Percentiles rank a stretch among this genome's conserved stretches.
Evolutionary conservation across 106 monocot species (phyloP).

Genomic region (Allium fistulosum): DNA sequence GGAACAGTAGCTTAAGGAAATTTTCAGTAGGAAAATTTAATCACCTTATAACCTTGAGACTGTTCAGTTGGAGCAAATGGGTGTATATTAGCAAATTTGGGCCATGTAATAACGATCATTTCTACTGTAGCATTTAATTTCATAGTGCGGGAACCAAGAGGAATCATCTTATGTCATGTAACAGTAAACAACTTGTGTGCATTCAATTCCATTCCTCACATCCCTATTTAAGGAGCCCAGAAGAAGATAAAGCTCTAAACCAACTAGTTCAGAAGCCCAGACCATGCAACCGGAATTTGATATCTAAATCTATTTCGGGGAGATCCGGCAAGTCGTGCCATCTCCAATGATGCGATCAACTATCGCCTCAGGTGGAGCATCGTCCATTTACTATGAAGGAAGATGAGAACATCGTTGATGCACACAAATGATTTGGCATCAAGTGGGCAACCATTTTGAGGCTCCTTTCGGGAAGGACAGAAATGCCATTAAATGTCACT

Average conservation of each 20-base stretch:
- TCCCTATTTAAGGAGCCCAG: too few relatives aligned
- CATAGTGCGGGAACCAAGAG: constrained; percentile 98
- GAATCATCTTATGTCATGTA: constrained; percentile 99
- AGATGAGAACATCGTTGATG: constrained; percentile 50
- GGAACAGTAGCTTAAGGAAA: constrained; percentile 45
- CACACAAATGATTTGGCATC: constrained; percentile 54
- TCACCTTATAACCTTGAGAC: constrained; percentile 84
- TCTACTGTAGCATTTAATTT: constrained; percentile 96
- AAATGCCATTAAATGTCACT: constrained; percentile 81
- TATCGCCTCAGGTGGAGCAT: constrained; percentile 66
- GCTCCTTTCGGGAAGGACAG: constrained; percentile 56
- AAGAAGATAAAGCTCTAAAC: constrained; percentile 55
- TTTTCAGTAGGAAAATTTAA: background rate
- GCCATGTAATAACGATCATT: constrained; percentile 97
- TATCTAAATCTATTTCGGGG: constrained; percentile 58
- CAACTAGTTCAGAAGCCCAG: constrained; percentile 43
- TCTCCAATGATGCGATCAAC: constrained; percentile 66
- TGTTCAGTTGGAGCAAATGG: constrained; percentile 90
- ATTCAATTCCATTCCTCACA: too few relatives aligned
- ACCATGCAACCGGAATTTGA: constrained; percentile 62
- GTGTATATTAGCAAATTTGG: constrained; percentile 79
- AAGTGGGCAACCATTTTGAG: constrained; percentile 79
- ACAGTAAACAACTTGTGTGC: too few relatives aligned
- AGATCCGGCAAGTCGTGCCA: constrained; percentile 65
- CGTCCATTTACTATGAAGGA: constrained; percentile 58